Percentiles rank a stretch among this genome's conserved stretches.
These are phyloP conservation scores for Alternaria gaisen DNA, from an alignment of 2,329 filamentous ascomycete species.

Conservation along the genomic window DNA sequence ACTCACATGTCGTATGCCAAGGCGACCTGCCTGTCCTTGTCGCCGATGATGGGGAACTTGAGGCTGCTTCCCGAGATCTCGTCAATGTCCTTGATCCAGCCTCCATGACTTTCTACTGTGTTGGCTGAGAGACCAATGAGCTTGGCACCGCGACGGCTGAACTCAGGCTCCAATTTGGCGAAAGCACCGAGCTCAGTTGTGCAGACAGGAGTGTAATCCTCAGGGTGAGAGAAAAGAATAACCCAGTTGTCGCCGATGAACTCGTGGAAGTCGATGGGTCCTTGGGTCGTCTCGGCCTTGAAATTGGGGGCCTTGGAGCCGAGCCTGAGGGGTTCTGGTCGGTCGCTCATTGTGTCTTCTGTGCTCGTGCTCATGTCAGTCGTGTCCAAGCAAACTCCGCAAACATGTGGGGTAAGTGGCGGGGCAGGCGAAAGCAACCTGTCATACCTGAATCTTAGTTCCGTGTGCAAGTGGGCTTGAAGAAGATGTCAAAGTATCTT, in stretches of 20 bases:
- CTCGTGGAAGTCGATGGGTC: slow-evolving; percentile 74
- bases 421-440: slow-evolving; percentile 27
- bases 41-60: slow-evolving; percentile 63
- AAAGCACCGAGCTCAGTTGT: slow-evolving; percentile 71
- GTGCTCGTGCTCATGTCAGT: slow-evolving; percentile 21
- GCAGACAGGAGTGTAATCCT: slow-evolving; percentile 67
- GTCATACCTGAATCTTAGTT: slow-evolving; percentile 18
- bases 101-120: slow-evolving; percentile 60
- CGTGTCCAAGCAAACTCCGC: slow-evolving; percentile 27
- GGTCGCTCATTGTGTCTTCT: slow-evolving; percentile 40
- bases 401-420: slow-evolving; percentile 41
- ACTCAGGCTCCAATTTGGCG: slow-evolving; percentile 70
- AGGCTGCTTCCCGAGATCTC: slow-evolving; percentile 60
- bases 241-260: slow-evolving; percentile 76
- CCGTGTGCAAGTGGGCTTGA: background rate
- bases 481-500: background rate
- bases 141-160: slow-evolving; percentile 69
- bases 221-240: slow-evolving; percentile 76
- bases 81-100: slow-evolving; percentile 64
- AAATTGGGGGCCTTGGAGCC: slow-evolving; percentile 74
- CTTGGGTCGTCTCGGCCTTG: slow-evolving; percentile 71
- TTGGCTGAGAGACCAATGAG: slow-evolving; percentile 66
- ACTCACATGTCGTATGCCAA: slow-evolving; percentile 62
- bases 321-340: slow-evolving; percentile 64
- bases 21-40: slow-evolving; percentile 63